Percentiles rank a stretch among this genome's conserved stretches.
These are phyloP conservation scores for Solanum raphanifolium DNA, from an alignment of 257 asterid genomes.

Conservation along the genomic window DNA sequence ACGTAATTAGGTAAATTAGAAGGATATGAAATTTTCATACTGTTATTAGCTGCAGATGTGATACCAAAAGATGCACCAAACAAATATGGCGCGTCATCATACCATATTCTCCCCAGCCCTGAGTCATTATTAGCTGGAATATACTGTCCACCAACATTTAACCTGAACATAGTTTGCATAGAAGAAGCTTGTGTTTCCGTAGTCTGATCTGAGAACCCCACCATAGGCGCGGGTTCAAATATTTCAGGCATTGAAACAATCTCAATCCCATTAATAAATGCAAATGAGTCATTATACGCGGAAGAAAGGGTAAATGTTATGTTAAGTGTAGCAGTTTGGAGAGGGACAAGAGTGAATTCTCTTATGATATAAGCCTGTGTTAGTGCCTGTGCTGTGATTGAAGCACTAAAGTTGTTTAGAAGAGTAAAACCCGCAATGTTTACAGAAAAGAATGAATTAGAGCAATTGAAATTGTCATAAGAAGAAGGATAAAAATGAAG, in stretches of 20 bases:
- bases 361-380: constrained; percentile 47
- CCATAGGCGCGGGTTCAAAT: constrained; percentile 29
- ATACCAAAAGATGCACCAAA: constrained; percentile 54
- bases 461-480: constrained; percentile 20
- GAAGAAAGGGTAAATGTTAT: constrained; percentile 52
- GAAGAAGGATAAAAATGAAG: constrained; percentile 68
- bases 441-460: constrained; percentile 37
- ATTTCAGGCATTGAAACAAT: constrained; percentile 48
- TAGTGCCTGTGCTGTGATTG: constrained; percentile 43
- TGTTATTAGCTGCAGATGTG: constrained; percentile 24
- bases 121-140: constrained; percentile 34
- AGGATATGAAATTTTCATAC: constrained; percentile 23
- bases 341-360: constrained; percentile 28
- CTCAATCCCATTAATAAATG: constrained; percentile 73
- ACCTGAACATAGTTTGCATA: constrained; percentile 53
- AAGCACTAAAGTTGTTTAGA: constrained; percentile 54
- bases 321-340: constrained; percentile 16
- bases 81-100: constrained; percentile 52
- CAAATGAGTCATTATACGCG: constrained; percentile 21
- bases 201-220: constrained; percentile 24
- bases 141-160: constrained; percentile 60
- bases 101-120: constrained; percentile 48
- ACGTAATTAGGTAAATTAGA: constrained; percentile 13
- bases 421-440: constrained; percentile 32
- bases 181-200: constrained; percentile 11